Evolutionary conservation across 805 yeast species (phyloP).

Genomic region (Naumovozyma baii): DNA sequence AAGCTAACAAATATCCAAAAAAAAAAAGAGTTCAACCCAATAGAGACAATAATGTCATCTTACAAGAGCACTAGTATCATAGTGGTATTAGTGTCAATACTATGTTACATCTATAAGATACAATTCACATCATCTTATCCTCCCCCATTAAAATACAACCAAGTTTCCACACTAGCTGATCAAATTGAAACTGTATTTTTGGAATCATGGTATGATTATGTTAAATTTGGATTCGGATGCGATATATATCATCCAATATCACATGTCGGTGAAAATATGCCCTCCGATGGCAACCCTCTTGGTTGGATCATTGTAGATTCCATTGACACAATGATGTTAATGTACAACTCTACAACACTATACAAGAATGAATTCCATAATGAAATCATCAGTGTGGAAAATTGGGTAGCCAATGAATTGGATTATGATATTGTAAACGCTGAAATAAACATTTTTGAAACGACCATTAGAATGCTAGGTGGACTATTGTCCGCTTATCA

Average conservation of each 20-base stretch:
- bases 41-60: neutral
- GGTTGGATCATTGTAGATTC: constrained; percentile 94
- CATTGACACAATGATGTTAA: constrained; percentile 69
- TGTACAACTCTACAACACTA: constrained; percentile 41
- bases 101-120: neutral
- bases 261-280: constrained; percentile 61
- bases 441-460: constrained; percentile 76
- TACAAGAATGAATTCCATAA: constrained; percentile 32
- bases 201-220: constrained; percentile 71
- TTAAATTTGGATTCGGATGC: constrained; percentile 70
- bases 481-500: constrained; percentile 73
- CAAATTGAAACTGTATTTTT: constrained; percentile 60
- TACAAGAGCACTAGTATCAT: neutral
- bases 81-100: neutral
- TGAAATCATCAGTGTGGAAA: constrained; percentile 52
- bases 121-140: neutral
- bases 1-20: too few relatives aligned
- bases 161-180: constrained; percentile 7
- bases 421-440: constrained; percentile 56
- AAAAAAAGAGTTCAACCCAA: too few relatives aligned
- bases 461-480: constrained; percentile 91
- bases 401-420: constrained; percentile 67
- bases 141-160: neutral
- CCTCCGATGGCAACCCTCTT: constrained; percentile 50
- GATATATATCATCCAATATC: constrained; percentile 69